Evolutionary conservation across 2,329 filamentous ascomycete genomes (phyloP).

Genomic region (Paracoccidioides lutzii): DNA sequence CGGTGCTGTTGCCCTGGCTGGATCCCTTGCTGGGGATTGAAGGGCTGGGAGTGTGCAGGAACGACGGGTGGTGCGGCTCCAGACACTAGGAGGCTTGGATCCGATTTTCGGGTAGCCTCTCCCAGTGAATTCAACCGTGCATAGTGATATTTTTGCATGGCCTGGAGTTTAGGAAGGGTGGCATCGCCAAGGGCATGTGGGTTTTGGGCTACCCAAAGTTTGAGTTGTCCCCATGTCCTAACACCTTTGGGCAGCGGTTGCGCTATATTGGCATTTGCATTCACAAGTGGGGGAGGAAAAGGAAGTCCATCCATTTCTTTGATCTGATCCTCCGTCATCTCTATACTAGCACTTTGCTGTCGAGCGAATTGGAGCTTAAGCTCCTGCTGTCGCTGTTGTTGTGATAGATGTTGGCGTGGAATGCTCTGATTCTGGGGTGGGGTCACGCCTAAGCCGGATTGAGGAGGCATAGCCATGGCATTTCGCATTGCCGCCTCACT

Average conservation of each 20-base stretch:
- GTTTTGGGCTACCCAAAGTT: conserved; percentile 40
- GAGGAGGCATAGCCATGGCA: conserved; percentile 24
- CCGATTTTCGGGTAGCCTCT: conserved; percentile 13
- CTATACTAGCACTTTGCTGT: conserved; percentile 20
- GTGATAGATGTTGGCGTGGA: conserved; percentile 20
- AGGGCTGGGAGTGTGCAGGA: conserved; percentile 15
- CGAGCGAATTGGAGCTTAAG: conserved; percentile 9
- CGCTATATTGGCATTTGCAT: conserved; percentile 19
- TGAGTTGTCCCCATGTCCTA: conserved; percentile 45
- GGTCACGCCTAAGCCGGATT: conserved; percentile 19
- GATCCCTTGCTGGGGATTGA: conserved; percentile 17
- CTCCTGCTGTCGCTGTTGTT: conserved; percentile 20
- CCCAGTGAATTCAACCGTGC: conserved; percentile 21
- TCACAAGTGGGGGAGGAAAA: conserved; percentile 27
- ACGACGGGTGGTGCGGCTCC: conserved; percentile 15
- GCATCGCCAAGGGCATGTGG: conserved; percentile 29
- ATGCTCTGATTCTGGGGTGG: conserved; percentile 22
- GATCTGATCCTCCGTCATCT: conserved; percentile 30
- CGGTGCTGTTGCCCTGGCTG: conserved; percentile 20
- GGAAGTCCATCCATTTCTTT: conserved; percentile 30
- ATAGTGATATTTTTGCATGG: conserved; percentile 34
- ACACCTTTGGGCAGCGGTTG: conserved; percentile 37
- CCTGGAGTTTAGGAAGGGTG: conserved; percentile 29
- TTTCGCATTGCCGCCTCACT: conserved; percentile 24
- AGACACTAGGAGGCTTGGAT: conserved; percentile 15